Conservation (phyloP, 2,329 filamentous ascomycete genomes). For the Ophiostoma ulmi region DNA sequence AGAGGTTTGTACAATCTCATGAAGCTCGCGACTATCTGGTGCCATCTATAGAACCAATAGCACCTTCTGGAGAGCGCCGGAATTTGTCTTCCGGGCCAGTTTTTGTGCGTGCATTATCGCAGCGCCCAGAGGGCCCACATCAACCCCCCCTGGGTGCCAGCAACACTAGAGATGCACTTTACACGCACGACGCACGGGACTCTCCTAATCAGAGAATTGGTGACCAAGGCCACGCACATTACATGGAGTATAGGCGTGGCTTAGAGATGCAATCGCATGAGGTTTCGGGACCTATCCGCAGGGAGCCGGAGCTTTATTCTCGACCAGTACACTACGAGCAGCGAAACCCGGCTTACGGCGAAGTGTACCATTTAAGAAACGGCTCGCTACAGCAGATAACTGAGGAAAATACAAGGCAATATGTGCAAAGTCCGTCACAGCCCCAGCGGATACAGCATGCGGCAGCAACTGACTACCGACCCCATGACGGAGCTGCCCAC, state of each 20-base stretch:
- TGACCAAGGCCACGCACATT: neutral
- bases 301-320: neutral
- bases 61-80: conserved; percentile 39
- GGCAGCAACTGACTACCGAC: neutral
- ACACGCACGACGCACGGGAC: neutral
- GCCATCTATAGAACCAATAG: conserved; percentile 31
- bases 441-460: neutral
- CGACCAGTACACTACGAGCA: neutral
- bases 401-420: neutral
- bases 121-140: neutral
- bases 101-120: conserved; percentile 25
- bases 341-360: neutral
- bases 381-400: neutral
- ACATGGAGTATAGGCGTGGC: neutral
- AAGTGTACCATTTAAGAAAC: neutral
- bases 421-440: neutral
- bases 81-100: conserved; percentile 18
- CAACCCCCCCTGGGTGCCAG: neutral
- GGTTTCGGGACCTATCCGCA: neutral
- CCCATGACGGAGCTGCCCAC: neutral
- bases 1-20: conserved; percentile 21
- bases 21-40: conserved; percentile 42
- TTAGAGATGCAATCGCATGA: neutral
- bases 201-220: neutral
- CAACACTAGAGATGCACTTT: neutral